Evolutionary conservation across 2,329 filamentous ascomycete species (phyloP).

Genomic region (Drechslerella dactyloides): DNA sequence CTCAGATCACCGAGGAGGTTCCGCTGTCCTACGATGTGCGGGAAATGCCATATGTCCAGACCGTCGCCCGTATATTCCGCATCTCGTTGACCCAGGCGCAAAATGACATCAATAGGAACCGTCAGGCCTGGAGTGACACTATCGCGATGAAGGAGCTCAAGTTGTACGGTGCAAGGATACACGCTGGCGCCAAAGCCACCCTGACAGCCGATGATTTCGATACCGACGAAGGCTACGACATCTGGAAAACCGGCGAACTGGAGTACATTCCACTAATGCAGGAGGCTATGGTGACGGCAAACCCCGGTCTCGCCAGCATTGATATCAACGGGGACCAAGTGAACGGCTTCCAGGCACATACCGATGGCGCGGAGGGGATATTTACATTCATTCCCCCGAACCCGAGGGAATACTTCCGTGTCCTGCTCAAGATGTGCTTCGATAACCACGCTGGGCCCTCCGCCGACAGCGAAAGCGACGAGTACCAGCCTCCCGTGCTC

Average conservation of each 20-base stretch:
- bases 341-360: constrained; percentile 57
- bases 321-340: constrained; percentile 64
- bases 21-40: constrained; percentile 91
- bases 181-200: constrained; percentile 69
- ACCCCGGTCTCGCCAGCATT: constrained; percentile 64
- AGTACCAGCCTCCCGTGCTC: constrained; percentile 59
- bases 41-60: constrained; percentile 92
- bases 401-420: constrained; percentile 74
- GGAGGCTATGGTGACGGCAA: constrained; percentile 73
- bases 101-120: constrained; percentile 82
- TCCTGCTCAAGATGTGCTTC: constrained; percentile 53
- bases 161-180: constrained; percentile 74
- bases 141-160: constrained; percentile 90
- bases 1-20: constrained; percentile 70
- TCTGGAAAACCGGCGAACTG: constrained; percentile 89
- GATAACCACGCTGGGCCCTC: constrained; percentile 58
- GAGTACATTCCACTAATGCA: constrained; percentile 92
- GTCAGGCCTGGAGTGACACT: constrained; percentile 84
- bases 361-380: constrained; percentile 64
- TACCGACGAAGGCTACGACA: constrained; percentile 81
- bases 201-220: constrained; percentile 87
- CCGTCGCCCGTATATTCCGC: constrained; percentile 84
- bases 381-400: constrained; percentile 92
- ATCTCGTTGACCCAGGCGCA: constrained; percentile 80
- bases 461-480: constrained; percentile 57